Evolutionary conservation across 768 basidiomycete genomes (phyloP).

Genomic region (Lactifluus echinatus): DNA sequence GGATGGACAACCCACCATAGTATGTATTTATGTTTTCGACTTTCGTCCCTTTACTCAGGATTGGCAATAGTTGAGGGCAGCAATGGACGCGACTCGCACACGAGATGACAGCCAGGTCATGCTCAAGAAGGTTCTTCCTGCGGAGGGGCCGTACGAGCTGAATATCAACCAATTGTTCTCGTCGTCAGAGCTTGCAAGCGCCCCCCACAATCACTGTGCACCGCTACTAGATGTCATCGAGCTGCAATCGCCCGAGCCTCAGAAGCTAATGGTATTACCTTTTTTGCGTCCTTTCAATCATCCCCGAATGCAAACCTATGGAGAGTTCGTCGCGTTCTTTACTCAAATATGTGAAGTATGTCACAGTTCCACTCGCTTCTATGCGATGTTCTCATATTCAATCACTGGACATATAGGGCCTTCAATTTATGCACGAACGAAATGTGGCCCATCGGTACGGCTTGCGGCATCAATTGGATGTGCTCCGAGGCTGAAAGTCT

Average conservation of each 20-base stretch:
- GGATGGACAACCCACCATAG: not conserved
- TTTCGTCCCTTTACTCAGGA: not conserved
- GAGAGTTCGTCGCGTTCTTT: too few relatives aligned
- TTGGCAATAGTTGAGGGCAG: too few relatives aligned
- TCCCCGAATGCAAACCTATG: not conserved
- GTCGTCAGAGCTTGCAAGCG: not conserved
- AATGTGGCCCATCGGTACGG: not conserved
- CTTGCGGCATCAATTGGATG: not conserved
- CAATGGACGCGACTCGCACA: too few relatives aligned
- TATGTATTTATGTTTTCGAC: not conserved
- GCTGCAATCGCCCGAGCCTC: not conserved
- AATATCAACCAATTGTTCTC: not conserved
- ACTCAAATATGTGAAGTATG: too few relatives aligned
- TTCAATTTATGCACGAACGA: not conserved
- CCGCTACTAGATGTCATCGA: too few relatives aligned
- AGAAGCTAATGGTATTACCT: not conserved
- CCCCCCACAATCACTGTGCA: not conserved
- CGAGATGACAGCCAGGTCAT: not conserved
- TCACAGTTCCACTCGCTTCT: not conserved
- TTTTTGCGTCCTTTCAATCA: not conserved
- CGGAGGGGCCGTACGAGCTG: not conserved
- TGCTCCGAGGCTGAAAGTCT: not conserved
- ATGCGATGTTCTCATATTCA: not conserved
- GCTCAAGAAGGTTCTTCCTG: not conserved
- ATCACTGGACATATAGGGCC: not conserved